A percentile compares a stretch with the other conserved stretches of the same genome.
Conservation (phyloP, 306 rosid species). For the Citrullus mucosospermus region DNA sequence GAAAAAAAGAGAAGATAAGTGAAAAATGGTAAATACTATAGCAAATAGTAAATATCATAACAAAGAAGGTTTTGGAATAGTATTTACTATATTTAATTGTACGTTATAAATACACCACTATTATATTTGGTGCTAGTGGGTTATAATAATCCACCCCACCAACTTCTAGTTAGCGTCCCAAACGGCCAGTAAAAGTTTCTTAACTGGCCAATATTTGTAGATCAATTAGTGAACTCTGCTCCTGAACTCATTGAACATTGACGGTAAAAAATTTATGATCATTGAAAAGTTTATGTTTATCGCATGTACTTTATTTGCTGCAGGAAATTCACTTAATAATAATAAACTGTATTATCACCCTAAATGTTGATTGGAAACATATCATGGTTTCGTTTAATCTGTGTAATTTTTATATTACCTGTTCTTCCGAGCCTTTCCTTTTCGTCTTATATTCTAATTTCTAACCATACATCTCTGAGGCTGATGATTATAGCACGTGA, state of each 20-base stretch:
- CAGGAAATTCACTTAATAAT: background rate
- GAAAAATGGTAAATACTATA: no score
- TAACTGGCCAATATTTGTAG: background rate
- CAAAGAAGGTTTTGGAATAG: no score
- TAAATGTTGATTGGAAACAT: background rate
- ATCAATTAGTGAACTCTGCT: background rate
- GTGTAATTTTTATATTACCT: background rate
- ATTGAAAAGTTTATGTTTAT: background rate
- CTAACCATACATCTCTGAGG: background rate
- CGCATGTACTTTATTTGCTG: background rate
- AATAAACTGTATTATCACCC: background rate
- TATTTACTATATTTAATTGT: no score
- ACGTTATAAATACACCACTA: no score
- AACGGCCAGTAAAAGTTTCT: background rate
- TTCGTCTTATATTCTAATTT: background rate
- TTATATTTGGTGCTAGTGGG: no score
- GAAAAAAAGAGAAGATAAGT: no score
- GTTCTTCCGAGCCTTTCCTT: background rate
- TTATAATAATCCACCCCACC: no score
- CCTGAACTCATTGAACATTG: background rate
- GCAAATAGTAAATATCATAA: no score
- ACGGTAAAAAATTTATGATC: background rate
- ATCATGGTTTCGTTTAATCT: background rate
- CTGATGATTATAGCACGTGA: slow-evolving; percentile 6
- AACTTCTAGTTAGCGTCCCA: no score